Evolutionary conservation across 2,329 filamentous ascomycete genomes (phyloP).

Genomic region (Hypoxylon sp.): DNA sequence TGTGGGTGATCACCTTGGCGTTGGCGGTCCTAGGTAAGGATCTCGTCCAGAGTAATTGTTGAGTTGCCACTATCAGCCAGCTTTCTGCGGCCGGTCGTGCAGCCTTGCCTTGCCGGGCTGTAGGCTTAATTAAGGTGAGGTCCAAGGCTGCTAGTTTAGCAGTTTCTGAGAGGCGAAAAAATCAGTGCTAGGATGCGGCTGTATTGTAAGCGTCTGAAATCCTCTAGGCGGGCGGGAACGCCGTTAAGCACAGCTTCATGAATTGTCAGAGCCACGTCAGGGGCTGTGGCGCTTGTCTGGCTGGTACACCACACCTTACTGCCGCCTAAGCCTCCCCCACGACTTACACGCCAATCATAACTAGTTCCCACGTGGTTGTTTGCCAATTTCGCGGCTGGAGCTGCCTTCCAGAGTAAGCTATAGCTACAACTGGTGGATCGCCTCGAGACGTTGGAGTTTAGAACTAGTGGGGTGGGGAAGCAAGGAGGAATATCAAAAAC

Average conservation of each 20-base stretch:
- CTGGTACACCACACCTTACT: slow-evolving; percentile 16
- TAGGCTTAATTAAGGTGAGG: slow-evolving; percentile 9
- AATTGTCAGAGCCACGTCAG: slow-evolving; percentile 38
- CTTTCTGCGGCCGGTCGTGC: slow-evolving; percentile 35
- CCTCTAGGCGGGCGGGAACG: slow-evolving; percentile 23
- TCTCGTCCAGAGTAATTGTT: slow-evolving; percentile 5
- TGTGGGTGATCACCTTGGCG: slow-evolving; percentile 10
- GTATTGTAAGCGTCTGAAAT: slow-evolving; percentile 17
- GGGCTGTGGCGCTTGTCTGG: slow-evolving; percentile 30
- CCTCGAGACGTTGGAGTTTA: slow-evolving; percentile 10
- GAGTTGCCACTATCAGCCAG: slow-evolving; percentile 31
- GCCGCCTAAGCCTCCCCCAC: slow-evolving; percentile 37
- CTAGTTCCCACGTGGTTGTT: slow-evolving; percentile 32
- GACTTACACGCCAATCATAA: slow-evolving; percentile 32
- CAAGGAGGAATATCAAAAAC: slow-evolving; percentile 20
- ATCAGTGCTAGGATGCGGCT: slow-evolving; percentile 21
- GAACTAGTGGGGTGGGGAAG: slow-evolving; percentile 27
- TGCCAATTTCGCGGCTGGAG: slow-evolving; percentile 34
- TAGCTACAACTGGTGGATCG: slow-evolving; percentile 21
- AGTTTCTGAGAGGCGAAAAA: neutral
- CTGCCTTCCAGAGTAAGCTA: slow-evolving; percentile 33
- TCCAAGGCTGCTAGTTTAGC: slow-evolving; percentile 5
- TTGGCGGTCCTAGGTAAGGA: slow-evolving; percentile 7
- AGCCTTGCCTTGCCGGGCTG: slow-evolving; percentile 24
- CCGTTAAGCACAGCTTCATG: slow-evolving; percentile 25